Base-by-base conservation (phyloP, 2,329 filamentous ascomycete genomes). In the Onygenales sp. region DNA sequence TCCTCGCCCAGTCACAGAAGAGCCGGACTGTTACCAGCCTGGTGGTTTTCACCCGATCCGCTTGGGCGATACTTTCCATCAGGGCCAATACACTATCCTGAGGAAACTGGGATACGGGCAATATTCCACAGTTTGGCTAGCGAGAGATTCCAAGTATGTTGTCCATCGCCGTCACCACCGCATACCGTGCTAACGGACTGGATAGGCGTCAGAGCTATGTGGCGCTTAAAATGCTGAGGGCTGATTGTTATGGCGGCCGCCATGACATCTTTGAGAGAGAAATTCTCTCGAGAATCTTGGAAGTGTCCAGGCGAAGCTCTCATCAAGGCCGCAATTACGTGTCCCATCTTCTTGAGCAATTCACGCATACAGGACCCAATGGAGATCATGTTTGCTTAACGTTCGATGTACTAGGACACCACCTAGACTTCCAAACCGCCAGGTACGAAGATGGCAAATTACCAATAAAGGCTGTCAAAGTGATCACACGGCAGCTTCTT, bases 11-110 rank as follows among this genome's bases (percentile, higher is more conserved):
- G 55, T 48, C 17, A 21, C 33, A 73, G 91, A 95, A 73, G 91
- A 95, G 73, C 93, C 87, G 48, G 89, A 95, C 73, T 89, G 94
- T 70, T 95, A 96, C 77, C 93, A 89, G 79, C 92, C 93, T 72
- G 90, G 90, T 65, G 90, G 90, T 58, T 95, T 95, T 72, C 90
- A 95, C 68, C 90, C 89, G 8, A 89, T 95, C 48, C 80, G 83
- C 64, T 84, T 95, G 56, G 90, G 90, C 64, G 91, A 95, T 73
- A 86, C 87, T 66, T 95, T 95, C 78, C 92, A 94, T 69, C 86
- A 94, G 68, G 89, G 86, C 59, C 89, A 86, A 75, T 95, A 95
- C 74, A 92, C 87, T 3, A 83, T 95, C 48, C 86, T 95, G 67
- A 85, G 89, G 72, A 95, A 95, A 77, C 79, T 95, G 43, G 90